Conservation (phyloP, 139 green algal genomes). For the Marvania coccoides region DNA sequence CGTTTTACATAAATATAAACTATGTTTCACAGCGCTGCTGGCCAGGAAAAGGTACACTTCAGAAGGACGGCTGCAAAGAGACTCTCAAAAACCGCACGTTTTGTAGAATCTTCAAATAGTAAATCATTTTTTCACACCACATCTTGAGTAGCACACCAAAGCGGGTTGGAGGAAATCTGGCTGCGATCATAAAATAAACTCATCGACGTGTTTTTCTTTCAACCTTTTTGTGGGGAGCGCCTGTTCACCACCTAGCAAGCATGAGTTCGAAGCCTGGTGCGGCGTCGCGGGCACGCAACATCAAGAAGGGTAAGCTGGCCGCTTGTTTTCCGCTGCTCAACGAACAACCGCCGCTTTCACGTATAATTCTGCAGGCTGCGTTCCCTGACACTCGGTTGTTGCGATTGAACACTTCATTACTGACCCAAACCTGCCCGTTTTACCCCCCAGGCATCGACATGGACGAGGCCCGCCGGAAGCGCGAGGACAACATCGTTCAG, state of each 20-base stretch:
- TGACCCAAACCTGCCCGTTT: neutral
- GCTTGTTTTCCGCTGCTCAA: neutral
- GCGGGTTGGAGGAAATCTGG: too few species aligned
- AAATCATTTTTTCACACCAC: too few species aligned
- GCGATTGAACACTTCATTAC: neutral
- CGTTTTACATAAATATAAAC: too few species aligned
- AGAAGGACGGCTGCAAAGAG: too few species aligned
- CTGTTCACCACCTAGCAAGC: neutral
- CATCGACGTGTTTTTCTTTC: too few species aligned
- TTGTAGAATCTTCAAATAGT: too few species aligned
- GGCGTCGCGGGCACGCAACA: neutral
- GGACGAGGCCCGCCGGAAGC: slow-evolving; percentile 89
- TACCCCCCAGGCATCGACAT: slow-evolving; percentile 77
- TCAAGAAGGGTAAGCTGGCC: slow-evolving; percentile 5
- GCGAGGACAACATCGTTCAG: slow-evolving; percentile 95
- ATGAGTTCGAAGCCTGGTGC: neutral
- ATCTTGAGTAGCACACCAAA: too few species aligned
- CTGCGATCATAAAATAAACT: too few species aligned
- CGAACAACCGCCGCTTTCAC: neutral
- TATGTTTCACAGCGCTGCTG: too few species aligned
- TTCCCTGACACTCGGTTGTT: neutral
- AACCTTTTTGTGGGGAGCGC: neutral
- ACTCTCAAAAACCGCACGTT: too few species aligned
- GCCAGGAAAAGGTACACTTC: too few species aligned
- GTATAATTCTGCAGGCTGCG: neutral